Evolutionary conservation across 257 asterid species (phyloP).

Genomic region (Capsicum pubescens): DNA sequence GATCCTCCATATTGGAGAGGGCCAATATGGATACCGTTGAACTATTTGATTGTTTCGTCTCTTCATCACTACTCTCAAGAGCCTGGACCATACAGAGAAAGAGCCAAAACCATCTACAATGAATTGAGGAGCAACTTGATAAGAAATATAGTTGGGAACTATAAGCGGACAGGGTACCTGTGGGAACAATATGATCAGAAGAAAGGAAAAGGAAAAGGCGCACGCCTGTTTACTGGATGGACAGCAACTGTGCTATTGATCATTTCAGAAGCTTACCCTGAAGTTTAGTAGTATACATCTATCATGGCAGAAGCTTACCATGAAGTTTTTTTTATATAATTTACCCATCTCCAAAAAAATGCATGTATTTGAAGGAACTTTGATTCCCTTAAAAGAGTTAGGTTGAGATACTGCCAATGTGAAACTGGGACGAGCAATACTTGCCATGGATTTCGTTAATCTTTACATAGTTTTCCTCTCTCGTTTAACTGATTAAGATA

Average conservation of each 20-base stretch:
- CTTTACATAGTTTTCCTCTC: too few relatives aligned
- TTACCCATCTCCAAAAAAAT: background rate
- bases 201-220: constrained; percentile 94
- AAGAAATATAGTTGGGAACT: constrained; percentile 79
- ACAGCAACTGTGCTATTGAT: constrained; percentile 82
- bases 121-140: constrained; percentile 90
- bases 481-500: too few relatives aligned
- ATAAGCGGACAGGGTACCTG: constrained; percentile 70
- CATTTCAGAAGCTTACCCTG: constrained; percentile 79
- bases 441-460: background rate
- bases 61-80: constrained; percentile 82
- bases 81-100: constrained; percentile 84
- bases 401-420: background rate
- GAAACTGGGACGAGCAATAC: background rate
- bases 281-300: constrained; percentile 44
- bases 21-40: constrained; percentile 98
- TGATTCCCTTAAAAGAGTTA: background rate
- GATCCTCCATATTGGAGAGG: constrained; percentile 99
- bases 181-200: constrained; percentile 98
- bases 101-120: constrained; percentile 64
- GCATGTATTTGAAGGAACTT: background rate
- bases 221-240: constrained; percentile 91
- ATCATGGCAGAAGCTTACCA: too few relatives aligned
- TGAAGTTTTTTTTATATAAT: background rate
- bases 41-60: constrained; percentile 87